These are phyloP conservation scores for Lepiota venenata DNA, from an alignment of 768 basidiomycete species.

Conservation along the genomic window DNA sequence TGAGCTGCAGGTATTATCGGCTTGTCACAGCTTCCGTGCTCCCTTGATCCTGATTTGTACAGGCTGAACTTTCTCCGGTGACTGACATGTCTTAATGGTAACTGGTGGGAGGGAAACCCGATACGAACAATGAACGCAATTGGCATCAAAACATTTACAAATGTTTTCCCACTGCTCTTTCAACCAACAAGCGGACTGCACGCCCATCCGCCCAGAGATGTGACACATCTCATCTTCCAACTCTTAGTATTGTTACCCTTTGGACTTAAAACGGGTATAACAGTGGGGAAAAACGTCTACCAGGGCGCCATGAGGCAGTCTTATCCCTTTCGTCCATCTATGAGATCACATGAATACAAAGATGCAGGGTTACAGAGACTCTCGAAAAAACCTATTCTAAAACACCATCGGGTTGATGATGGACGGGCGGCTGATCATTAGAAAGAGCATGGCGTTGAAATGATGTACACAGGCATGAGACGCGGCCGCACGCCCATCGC, in stretches of 20 bases:
- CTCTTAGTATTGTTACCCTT: background rate
- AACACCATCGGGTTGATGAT: too few species aligned
- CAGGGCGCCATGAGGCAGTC: background rate
- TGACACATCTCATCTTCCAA: background rate
- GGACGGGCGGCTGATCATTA: too few species aligned
- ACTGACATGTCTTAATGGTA: background rate
- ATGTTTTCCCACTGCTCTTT: too few species aligned
- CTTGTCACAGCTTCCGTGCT: background rate
- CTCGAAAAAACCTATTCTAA: background rate
- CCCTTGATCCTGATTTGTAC: background rate
- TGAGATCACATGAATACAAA: slow-evolving; percentile 10
- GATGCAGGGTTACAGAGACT: background rate
- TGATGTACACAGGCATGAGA: too few species aligned
- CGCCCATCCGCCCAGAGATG: too few species aligned
- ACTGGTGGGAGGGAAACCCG: background rate
- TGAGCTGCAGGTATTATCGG: background rate
- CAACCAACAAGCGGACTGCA: too few species aligned
- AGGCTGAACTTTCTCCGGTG: background rate
- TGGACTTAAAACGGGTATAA: background rate
- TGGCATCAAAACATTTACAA: too few species aligned
- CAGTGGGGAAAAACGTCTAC: background rate
- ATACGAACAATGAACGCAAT: background rate
- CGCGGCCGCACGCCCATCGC: too few species aligned
- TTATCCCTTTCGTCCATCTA: background rate
- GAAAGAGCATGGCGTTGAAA: too few species aligned